These are phyloP conservation scores for Fusarium albosuccineum DNA, from an alignment of 2,329 filamentous ascomycete genomes.

Conservation along the genomic window DNA sequence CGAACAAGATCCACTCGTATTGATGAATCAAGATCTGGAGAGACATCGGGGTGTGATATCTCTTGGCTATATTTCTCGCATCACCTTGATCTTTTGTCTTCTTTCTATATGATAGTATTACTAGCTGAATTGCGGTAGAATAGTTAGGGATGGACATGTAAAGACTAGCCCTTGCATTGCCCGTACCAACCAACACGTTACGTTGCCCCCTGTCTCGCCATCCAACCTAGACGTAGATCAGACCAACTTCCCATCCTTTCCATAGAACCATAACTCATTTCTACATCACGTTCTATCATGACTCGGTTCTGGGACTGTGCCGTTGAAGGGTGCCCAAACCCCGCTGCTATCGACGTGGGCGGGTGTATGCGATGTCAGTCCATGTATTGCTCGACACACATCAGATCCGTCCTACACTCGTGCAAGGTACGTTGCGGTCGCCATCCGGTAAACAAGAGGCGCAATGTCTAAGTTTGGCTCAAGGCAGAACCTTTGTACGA, in stretches of 20 bases:
- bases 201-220: not conserved
- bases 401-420: not conserved
- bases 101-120: no score
- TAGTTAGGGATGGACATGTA: no score
- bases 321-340: not conserved
- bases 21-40: no score
- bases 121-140: no score
- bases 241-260: no score
- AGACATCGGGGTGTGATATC: no score
- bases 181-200: no score
- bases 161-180: no score
- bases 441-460: not conserved
- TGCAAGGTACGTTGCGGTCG: conserved; percentile 9
- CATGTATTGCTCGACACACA: conserved; percentile 18
- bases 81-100: no score
- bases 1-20: no score
- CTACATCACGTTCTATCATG: not conserved
- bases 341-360: conserved; percentile 18
- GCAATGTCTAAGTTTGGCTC: not conserved
- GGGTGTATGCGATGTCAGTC: conserved; percentile 16
- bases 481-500: conserved; percentile 31
- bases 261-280: no score
- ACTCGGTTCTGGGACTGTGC: conserved; percentile 15
- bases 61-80: no score
- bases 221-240: not conserved